Base-by-base conservation (phyloP, 1,284 basidiomycete genomes). In the Cutaneotrichosporon dermatis region DNA sequence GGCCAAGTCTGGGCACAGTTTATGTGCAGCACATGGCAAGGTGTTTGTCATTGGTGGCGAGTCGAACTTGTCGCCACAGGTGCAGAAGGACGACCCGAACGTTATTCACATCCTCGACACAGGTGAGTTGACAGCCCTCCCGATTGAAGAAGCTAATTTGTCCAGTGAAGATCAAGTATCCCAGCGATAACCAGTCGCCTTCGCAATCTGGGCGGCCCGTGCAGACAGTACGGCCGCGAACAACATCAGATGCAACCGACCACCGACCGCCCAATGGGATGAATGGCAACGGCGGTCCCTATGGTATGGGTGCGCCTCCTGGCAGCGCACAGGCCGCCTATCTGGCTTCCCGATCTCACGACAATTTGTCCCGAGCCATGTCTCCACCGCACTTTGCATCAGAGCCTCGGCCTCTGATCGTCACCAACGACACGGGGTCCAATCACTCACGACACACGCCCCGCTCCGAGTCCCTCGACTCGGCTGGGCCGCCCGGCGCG, bases 31-130 rank as follows among this genome's bases (percentile, higher is more conserved):
- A 72, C 90, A 91, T 54, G 85, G 88, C 55, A 87, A 88, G 70
- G 89, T 99, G 9, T 90, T 92, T 66, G 92, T 98, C 2, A 83
- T 98, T 10, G 95, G 95, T 45, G 95, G 96, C 39, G 96, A 99
- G 78, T 91, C 91, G 4, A 77, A 78, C 60, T 69, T 74, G 15
- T 69, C 73, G 13, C 67, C 69, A 2, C 68, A 67, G 13, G 57
- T 70, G 7, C 88, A 85, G 72, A 81, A 84, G 9, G 93, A 96
- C 61, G 93, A 98, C 76, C 86, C 90, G 11, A 84, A 83, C 16
- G 76, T 89, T 54, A 83, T 97, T 39, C 90, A 98, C 74, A 87
- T 98, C 53, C 82, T 98, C 62, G 94, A 97, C 77, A 95, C 93
- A 4, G 91, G 92, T 92, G 60, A 69, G 88, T 25, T 25, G 25